Evolutionary conservation across 352 stramenopile genomes (phyloP), one percentile per base, ranked within the genome.

Genomic region (Lagenidium giganteum): DNA sequence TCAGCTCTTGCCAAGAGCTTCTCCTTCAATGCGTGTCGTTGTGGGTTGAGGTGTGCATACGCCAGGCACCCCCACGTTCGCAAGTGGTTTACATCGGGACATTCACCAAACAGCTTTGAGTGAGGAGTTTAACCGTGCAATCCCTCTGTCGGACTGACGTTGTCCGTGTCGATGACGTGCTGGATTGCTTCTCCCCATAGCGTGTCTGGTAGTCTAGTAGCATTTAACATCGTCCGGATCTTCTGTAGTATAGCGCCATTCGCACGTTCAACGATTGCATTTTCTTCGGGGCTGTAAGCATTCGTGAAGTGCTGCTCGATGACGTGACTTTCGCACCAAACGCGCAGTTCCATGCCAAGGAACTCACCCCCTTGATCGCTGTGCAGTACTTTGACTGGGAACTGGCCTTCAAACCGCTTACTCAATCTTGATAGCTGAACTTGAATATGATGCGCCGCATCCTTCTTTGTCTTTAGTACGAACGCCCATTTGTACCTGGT

Each of bases 401-500:
- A 16, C 14, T 23, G 6, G 21, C 29, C 9, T n/a, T n/a, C n/a
- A 25, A 54, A 47, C 37, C 36, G 13, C 6, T 20, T 46, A 7
- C 32, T n/a, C n/a, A 47, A 26, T 6, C 28, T 21, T 13, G 13
- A n/a, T 5, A 47, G 25, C 13, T 35, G 30, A 4, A 30, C 34
- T 31, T 27, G 30, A 7, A 54, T n/a, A 9, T 28, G 18, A 4
- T 27, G 25, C 4, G 33, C 37, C 13, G 42, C 28, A 1, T 47
- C 42, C 11, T 42, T 32, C 18, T 54, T 51, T 2, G 25, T 13
- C n/a, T 9, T 23, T 1, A 47, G 31, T 4, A 64, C 13, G 28
- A 51, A 64, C 11, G 29, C 46, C 43, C 39, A 58, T 26, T 64
- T 64, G 34, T 46, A 59, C 14, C 44, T 21, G 14, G 43, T 51